A percentile compares a stretch with the other conserved stretches of the same genome.
Evolutionary conservation across 2,329 filamentous ascomycete species (phyloP).

Genomic region (Xylaria sp.): DNA sequence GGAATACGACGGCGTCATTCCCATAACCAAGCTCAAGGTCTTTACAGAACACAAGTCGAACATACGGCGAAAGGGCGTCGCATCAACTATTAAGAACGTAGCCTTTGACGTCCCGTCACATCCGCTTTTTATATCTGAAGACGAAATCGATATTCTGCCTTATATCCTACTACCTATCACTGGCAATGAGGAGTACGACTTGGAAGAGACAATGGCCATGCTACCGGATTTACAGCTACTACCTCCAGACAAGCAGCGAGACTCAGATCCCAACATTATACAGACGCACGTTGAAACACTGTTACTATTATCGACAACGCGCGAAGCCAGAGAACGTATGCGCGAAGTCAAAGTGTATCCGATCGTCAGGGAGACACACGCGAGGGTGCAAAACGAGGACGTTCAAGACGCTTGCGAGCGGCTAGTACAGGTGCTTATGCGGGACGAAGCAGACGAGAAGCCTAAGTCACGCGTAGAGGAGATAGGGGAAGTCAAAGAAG

Average conservation of each 20-base stretch:
- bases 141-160: slow-evolving; percentile 82
- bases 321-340: slow-evolving; percentile 77
- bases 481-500: slow-evolving; percentile 46
- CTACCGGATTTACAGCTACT: slow-evolving; percentile 89
- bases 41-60: slow-evolving; percentile 91
- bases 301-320: slow-evolving; percentile 81
- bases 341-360: slow-evolving; percentile 86
- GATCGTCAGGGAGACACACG: slow-evolving; percentile 85
- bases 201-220: slow-evolving; percentile 88
- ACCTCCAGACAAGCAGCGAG: slow-evolving; percentile 87
- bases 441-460: slow-evolving; percentile 72
- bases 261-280: slow-evolving; percentile 79
- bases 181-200: slow-evolving; percentile 86
- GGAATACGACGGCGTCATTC: slow-evolving; percentile 83
- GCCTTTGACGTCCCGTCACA: slow-evolving; percentile 85
- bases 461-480: slow-evolving; percentile 56
- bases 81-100: slow-evolving; percentile 92
- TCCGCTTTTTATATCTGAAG: slow-evolving; percentile 73
- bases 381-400: slow-evolving; percentile 78
- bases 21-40: slow-evolving; percentile 89
- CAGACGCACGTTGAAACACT: slow-evolving; percentile 91
- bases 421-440: slow-evolving; percentile 87
- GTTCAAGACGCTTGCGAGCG: slow-evolving; percentile 88
- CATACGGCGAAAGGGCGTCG: slow-evolving; percentile 91
- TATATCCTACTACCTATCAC: slow-evolving; percentile 90